phyloP scores from a whole-genome alignment of 2,329 filamentous ascomycete species.

The Sporothrix inflata region DNA sequence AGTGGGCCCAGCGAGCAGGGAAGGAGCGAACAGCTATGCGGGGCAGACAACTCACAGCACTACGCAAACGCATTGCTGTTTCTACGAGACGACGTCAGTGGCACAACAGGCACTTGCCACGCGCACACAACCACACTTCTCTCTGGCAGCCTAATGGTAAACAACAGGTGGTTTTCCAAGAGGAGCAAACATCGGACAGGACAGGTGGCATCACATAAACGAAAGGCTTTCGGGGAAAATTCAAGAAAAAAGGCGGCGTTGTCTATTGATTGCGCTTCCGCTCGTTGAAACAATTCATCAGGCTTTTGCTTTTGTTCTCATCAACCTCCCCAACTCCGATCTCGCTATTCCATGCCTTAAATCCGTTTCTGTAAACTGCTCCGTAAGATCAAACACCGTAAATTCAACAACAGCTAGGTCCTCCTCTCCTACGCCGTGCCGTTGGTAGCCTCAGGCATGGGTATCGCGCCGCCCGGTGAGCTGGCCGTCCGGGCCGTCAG shows the following conservation, averaged over 20 bases:
- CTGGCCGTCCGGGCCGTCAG: constrained; percentile 73
- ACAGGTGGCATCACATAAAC: background rate
- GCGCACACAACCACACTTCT: background rate
- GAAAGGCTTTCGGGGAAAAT: too few species aligned
- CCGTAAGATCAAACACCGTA: background rate
- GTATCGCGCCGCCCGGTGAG: constrained; percentile 75
- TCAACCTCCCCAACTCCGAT: background rate
- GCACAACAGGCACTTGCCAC: background rate
- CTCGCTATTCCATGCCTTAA: constrained; percentile 6
- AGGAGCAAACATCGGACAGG: background rate
- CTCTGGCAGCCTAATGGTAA: background rate
- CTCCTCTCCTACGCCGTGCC: constrained; percentile 8
- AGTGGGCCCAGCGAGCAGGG: background rate
- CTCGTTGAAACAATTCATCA: background rate
- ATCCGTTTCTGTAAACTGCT: background rate
- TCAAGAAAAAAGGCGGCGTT: constrained; percentile 13
- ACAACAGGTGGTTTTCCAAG: background rate
- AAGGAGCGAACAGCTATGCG: background rate
- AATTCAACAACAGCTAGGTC: background rate
- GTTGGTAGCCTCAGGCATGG: constrained; percentile 50
- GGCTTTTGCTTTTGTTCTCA: background rate
- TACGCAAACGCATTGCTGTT: background rate
- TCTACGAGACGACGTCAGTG: constrained; percentile 21
- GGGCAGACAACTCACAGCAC: background rate
- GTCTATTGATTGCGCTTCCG: constrained; percentile 18